These are phyloP conservation scores for Saccharomycopsis hybrid DNA, from an alignment of 1,139 yeast species.

Conservation along the genomic window DNA sequence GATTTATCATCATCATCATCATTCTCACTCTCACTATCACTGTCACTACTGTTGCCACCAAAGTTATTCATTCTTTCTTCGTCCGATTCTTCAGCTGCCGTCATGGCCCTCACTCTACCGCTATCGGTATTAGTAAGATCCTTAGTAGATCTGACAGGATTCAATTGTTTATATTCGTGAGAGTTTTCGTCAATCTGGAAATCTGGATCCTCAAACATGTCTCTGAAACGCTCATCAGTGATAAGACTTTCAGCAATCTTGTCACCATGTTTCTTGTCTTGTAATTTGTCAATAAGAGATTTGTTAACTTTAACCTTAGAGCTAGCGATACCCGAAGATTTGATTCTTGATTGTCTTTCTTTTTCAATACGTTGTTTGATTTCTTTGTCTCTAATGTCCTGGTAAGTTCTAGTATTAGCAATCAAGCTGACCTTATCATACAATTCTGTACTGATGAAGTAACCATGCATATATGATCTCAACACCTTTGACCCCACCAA, in stretches of 20 bases:
- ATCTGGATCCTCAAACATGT: constrained; percentile 75
- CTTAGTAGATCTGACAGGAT: constrained; percentile 54
- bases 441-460: constrained; percentile 83
- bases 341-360: constrained; percentile 91
- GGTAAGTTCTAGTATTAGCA: constrained; percentile 75
- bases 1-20: constrained; percentile 30
- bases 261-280: constrained; percentile 43
- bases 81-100: constrained; percentile 86
- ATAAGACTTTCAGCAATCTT: constrained; percentile 32
- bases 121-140: constrained; percentile 37
- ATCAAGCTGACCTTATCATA: constrained; percentile 90
- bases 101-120: constrained; percentile 53
- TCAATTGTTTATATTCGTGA: constrained; percentile 84
- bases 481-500: constrained; percentile 88
- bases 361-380: constrained; percentile 81
- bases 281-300: constrained; percentile 69
- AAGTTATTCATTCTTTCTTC: constrained; percentile 50
- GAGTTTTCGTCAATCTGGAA: constrained; percentile 70
- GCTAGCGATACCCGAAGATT: constrained; percentile 72
- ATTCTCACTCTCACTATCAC: constrained; percentile 32
- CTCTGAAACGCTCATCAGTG: constrained; percentile 73
- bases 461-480: constrained; percentile 97
- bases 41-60: constrained; percentile 25
- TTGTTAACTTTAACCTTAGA: constrained; percentile 83
- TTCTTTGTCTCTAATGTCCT: constrained; percentile 89